Evolutionary conservation across 1,284 basidiomycete genomes (phyloP), one percentile per base, ranked within the genome.

Genomic region (Blastosporella zonata): DNA sequence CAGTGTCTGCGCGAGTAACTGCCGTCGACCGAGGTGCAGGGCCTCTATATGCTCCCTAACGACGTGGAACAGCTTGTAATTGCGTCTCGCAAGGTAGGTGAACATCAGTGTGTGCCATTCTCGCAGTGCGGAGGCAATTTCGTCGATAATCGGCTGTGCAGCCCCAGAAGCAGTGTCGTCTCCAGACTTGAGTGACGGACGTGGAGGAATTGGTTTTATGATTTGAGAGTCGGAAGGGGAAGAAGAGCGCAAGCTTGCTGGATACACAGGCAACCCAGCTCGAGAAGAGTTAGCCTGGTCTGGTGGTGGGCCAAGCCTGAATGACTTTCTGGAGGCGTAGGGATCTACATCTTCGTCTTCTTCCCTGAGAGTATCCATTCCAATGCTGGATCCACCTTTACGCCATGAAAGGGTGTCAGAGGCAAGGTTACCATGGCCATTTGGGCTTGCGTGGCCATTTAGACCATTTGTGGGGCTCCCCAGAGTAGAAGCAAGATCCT

Each of bases 81-180:
- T 90, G 49, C 93, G 81, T 43, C 82, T 77, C 2, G 87, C 84
- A 21, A 99, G 85, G 67, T 97, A 95, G 47, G 87, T 84, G 62
- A 94, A 95, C 77, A 97, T 87, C 23, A 96, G 78, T 22, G 82
- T 81, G 62, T 94, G 89, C 93, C 95, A 98, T 78, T 98, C 96
- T 29, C 95, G 83, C 35, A 98, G 72, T 0, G 96, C 94, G 17
- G 93, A 96, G 0, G 96, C 91, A 58, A 99, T 97, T 71, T 99
- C 96, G 68, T 99, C 96, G 45, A 98, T 83, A 60, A 98, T 85
- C 1, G 95, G 96, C 63, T 97, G 94, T 9, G 70, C 73, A 21
- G 78, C 74, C 5, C 93, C 93, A 0, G 87, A 85, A 2, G 81
- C 77, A 1, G 94, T 97, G 56, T 96, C 93, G 62, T 96, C 93